Evolutionary conservation across 2,329 filamentous ascomycete species (phyloP).

Genomic region (Domatiomyces globalis): DNA sequence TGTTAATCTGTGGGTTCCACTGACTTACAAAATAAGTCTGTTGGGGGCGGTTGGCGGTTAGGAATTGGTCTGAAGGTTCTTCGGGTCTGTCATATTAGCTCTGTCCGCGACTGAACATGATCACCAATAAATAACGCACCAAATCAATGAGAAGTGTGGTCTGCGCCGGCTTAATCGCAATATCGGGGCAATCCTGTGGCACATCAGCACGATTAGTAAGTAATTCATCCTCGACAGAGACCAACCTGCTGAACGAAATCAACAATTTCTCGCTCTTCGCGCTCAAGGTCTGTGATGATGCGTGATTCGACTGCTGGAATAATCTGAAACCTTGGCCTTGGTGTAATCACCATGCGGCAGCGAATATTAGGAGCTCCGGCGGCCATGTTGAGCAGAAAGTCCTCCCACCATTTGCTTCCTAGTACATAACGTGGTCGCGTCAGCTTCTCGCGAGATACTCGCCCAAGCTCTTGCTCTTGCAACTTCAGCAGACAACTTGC

Average conservation of each 20-base stretch:
- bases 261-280: constrained; percentile 5
- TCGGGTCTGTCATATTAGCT: neutral
- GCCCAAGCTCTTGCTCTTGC: constrained; percentile 1
- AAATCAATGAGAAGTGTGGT: constrained; percentile 6
- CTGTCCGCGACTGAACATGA: no score
- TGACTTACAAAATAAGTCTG: constrained; percentile 1
- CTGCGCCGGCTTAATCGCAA: constrained; percentile 1
- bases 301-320: constrained; percentile 9
- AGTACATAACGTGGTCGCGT: constrained; percentile 3
- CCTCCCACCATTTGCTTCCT: constrained; percentile 13
- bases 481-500: constrained; percentile 5
- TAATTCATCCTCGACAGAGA: neutral
- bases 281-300: constrained; percentile 6
- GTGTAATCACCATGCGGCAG: neutral
- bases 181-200: neutral
- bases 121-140: neutral
- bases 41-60: neutral
- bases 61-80: neutral
- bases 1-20: no score
- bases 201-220: neutral
- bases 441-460: neutral
- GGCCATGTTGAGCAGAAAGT: constrained; percentile 10
- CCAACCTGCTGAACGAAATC: constrained; percentile 3
- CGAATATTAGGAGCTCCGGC: constrained; percentile 4
- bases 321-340: constrained; percentile 7